Base-by-base conservation (phyloP, 805 yeast genomes). In the Candida mattraensis region DNA sequence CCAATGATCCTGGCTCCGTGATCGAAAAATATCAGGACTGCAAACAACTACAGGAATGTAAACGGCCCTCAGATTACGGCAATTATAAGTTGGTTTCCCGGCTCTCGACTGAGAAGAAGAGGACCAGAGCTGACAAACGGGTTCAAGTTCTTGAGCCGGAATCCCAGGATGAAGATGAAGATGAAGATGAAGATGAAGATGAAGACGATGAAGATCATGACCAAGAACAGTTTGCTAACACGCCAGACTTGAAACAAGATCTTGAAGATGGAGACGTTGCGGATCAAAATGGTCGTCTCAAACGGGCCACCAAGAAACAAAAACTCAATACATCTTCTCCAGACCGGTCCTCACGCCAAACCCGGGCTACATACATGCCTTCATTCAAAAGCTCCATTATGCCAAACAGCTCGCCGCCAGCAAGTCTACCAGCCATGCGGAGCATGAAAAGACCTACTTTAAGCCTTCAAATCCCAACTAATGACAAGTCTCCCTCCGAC, bases 51-150 rank as follows among this genome's bases (percentile, higher is more conserved):
- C 82, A 80, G 48, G 91, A 83, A 53, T 62, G 66, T 10, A 83
- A 83, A 53, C 66, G 70, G 14, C 89, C 89, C 0, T 69, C 66
- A 4, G 82, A 80, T 54, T 84, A 78, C 51, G 88, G 88, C 9
- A 72, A 72, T 42, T 78, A 78, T 55, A 63, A 61, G 42, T 64
- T 72, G 29, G 39, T 43, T 29, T 48, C 53, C 7, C 37, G 53
- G 18, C 23, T 47, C 3, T 42, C 61, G 13, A 50, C 64, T n/a
- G 40, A 28, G n/a, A 35, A 48, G 21, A 41, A 42, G 26, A 39
- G 46, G 24, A 39, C 40, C 33, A 39, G 55, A 20, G 30, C 34
- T 7, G 24, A 33, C 13, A 15, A 29, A 11, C 28, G 26, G 11
- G 20, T 24, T 3, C 39, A 34, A 3, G 14, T 36, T 0, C 24